phyloP scores from a whole-genome alignment of 1,284 basidiomycete genomes.

The Ustilago trichophora region DNA sequence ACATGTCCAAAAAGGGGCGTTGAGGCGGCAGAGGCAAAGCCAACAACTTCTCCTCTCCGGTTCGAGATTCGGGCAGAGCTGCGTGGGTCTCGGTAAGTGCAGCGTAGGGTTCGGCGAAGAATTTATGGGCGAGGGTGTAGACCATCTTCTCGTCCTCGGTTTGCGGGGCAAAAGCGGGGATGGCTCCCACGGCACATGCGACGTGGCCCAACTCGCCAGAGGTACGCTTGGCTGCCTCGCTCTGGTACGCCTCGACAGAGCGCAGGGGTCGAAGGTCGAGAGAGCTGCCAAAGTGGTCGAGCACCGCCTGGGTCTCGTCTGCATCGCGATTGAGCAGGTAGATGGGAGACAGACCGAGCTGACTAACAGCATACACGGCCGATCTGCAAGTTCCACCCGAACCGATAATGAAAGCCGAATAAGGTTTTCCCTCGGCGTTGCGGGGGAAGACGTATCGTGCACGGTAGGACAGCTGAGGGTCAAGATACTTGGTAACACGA shows the following conservation, averaged over 20 bases:
- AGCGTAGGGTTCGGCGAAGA: slow-evolving; percentile 43
- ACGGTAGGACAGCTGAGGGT: slow-evolving; percentile 14
- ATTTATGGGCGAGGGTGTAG: slow-evolving; percentile 50
- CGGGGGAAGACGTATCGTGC: slow-evolving; percentile 24
- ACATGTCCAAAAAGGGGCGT: slow-evolving; percentile 66
- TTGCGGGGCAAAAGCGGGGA: slow-evolving; percentile 58
- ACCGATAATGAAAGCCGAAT: slow-evolving; percentile 54
- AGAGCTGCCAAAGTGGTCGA: slow-evolving; percentile 37
- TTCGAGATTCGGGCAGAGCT: neutral
- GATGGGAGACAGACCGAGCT: slow-evolving; percentile 43
- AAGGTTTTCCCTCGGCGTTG: slow-evolving; percentile 22
- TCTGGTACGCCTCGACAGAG: slow-evolving; percentile 30
- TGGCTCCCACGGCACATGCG: slow-evolving; percentile 58
- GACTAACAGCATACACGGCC: slow-evolving; percentile 44
- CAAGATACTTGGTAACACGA: slow-evolving; percentile 28
- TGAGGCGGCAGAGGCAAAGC: slow-evolving; percentile 44
- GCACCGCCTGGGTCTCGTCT: slow-evolving; percentile 40
- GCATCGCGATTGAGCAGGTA: slow-evolving; percentile 51
- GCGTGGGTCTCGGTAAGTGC: slow-evolving; percentile 1
- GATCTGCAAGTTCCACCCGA: slow-evolving; percentile 51
- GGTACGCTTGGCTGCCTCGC: slow-evolving; percentile 19
- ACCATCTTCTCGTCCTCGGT: slow-evolving; percentile 62
- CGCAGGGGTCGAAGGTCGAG: slow-evolving; percentile 44
- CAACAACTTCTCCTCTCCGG: neutral
- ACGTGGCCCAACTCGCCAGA: slow-evolving; percentile 43